These are phyloP conservation scores for Pyrenochaeta sp. DNA, from an alignment of 2,329 filamentous ascomycete species.

Conservation along the genomic window DNA sequence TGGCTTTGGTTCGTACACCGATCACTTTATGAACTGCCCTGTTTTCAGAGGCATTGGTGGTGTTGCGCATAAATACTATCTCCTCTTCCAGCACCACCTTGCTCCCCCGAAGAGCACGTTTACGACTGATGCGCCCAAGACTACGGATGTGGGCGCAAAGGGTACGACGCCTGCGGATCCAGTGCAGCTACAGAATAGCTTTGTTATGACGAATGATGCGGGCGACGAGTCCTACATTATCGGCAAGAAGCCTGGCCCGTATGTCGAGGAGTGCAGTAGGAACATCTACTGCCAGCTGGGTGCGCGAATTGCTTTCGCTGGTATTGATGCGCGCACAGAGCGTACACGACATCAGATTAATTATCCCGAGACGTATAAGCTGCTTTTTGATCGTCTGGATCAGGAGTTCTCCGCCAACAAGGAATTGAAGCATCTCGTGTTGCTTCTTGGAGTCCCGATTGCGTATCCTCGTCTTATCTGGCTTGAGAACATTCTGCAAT, in stretches of 20 bases:
- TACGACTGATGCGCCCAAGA: slow-evolving; percentile 73
- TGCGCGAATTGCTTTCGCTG: slow-evolving; percentile 68
- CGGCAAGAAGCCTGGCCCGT: slow-evolving; percentile 73
- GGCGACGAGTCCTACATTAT: slow-evolving; percentile 80
- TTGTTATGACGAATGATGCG: slow-evolving; percentile 66
- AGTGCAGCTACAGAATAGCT: slow-evolving; percentile 76
- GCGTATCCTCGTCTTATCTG: slow-evolving; percentile 80
- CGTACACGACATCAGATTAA: slow-evolving; percentile 93
- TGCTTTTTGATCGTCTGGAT: slow-evolving; percentile 65
- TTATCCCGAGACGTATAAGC: slow-evolving; percentile 71
- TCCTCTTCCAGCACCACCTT: slow-evolving; percentile 77
- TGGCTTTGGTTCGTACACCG: slow-evolving; percentile 70
- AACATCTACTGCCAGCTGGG: slow-evolving; percentile 70
- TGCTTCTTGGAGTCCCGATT: slow-evolving; percentile 76
- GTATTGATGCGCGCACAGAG: slow-evolving; percentile 69
- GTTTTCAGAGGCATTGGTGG: slow-evolving; percentile 72
- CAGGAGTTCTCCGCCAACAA: slow-evolving; percentile 61
- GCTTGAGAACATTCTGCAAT: slow-evolving; percentile 90
- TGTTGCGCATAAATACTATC: slow-evolving; percentile 66
- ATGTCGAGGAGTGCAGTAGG: slow-evolving; percentile 67
- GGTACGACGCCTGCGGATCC: slow-evolving; percentile 67
- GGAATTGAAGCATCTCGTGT: slow-evolving; percentile 68
- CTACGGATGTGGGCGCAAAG: slow-evolving; percentile 56
- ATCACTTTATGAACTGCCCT: slow-evolving; percentile 70
- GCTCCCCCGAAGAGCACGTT: slow-evolving; percentile 85